phyloP scores from a whole-genome alignment of 352 stramenopile species.

The Aphanomyces invadans region DNA sequence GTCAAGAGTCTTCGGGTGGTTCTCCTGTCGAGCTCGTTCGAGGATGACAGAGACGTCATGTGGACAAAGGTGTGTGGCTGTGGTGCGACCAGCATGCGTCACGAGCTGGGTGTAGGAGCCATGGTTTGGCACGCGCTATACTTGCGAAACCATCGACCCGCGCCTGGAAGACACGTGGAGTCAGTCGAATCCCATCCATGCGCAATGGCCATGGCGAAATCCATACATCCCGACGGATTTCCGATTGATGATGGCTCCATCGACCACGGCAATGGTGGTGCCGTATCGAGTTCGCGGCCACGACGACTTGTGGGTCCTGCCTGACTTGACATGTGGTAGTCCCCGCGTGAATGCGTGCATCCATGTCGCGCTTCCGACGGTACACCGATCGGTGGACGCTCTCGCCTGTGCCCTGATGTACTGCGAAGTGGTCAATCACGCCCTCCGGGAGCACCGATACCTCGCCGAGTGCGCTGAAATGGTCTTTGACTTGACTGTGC shows the following conservation, averaged over 20 bases:
- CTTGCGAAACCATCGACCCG: neutral
- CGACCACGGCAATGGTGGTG: neutral
- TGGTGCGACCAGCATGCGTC: no score
- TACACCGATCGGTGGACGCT: neutral
- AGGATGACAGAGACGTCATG: neutral
- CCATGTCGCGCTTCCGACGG: slow-evolving; percentile 2
- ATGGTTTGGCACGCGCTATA: neutral
- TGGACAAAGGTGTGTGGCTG: no score
- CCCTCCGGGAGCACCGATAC: slow-evolving; percentile 8
- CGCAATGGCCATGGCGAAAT: slow-evolving; percentile 13
- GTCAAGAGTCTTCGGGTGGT: neutral
- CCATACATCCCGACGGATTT: slow-evolving; percentile 25
- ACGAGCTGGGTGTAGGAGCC: slow-evolving; percentile 14
- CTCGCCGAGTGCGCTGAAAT: slow-evolving; percentile 12
- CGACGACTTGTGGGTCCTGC: slow-evolving; percentile 12
- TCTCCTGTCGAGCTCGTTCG: neutral
- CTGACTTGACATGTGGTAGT: neutral
- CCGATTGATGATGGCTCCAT: neutral
- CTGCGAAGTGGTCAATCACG: neutral
- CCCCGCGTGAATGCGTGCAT: slow-evolving; percentile 6
- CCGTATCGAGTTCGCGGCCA: neutral
- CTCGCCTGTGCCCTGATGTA: slow-evolving; percentile 7
- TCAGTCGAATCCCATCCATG: neutral
- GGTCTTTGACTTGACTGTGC: neutral
- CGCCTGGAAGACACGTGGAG: neutral